Evolutionary conservation across 2,329 filamentous ascomycete genomes (phyloP).

Genomic region (Trichoderma sp.): DNA sequence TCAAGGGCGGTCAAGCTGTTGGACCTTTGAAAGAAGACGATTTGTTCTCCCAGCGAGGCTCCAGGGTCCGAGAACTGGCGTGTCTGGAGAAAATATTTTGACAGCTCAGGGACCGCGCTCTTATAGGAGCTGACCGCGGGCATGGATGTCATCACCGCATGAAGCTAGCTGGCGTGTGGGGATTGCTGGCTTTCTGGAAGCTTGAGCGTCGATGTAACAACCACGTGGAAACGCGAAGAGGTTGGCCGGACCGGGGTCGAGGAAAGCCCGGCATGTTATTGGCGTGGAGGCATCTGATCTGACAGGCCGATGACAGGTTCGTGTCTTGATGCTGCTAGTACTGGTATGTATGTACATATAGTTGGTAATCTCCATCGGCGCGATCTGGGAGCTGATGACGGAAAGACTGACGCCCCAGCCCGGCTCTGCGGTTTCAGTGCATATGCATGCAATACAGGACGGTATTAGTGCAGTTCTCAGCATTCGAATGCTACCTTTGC

Average conservation of each 20-base stretch:
- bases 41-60: not conserved
- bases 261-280: conserved; percentile 2
- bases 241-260: not conserved
- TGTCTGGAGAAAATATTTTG: not conserved
- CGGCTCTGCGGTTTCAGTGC: not conserved
- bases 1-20: not conserved
- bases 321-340: not conserved
- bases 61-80: not conserved
- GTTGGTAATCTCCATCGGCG: not conserved
- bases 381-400: not conserved
- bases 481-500: not conserved
- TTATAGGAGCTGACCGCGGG: not conserved
- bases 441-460: not conserved
- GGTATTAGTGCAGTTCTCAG: not conserved
- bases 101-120: conserved; percentile 1
- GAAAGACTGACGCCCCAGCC: not conserved
- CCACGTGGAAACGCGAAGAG: conserved; percentile 9
- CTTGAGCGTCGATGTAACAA: not conserved
- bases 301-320: not conserved
- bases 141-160: conserved; percentile 18
- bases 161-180: not conserved
- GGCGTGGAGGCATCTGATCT: not conserved
- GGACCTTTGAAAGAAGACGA: not conserved
- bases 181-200: conserved; percentile 4
- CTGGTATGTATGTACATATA: too few species aligned